Evolutionary conservation across 495 filamentous ascomycete genomes (phyloP).

Genomic region (Xanthoparmelia taractica): DNA sequence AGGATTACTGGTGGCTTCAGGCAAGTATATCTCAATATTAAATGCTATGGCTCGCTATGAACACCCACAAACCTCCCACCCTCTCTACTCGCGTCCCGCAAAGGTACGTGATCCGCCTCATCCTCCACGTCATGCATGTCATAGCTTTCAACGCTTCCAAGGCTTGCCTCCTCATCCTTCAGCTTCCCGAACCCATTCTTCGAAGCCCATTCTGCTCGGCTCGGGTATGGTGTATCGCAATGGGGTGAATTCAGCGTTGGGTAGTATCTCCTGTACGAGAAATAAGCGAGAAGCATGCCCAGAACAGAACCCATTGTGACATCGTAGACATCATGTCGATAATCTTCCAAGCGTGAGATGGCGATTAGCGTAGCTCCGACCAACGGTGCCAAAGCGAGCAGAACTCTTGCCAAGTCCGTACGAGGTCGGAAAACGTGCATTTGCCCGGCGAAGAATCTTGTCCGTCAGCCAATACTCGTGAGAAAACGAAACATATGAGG

Average conservation of each 20-base stretch:
- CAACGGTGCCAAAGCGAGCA: constrained; percentile 59
- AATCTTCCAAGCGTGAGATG: constrained; percentile 86
- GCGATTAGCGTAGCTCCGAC: constrained; percentile 80
- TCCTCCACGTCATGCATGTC: constrained; percentile 19
- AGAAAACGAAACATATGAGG: background rate
- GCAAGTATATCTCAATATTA: background rate
- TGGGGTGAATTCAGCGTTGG: constrained; percentile 41
- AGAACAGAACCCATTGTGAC: constrained; percentile 70
- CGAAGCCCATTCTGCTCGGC: constrained; percentile 30
- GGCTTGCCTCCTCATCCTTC: constrained; percentile 42
- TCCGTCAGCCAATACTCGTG: background rate
- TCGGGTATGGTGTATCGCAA: constrained; percentile 52
- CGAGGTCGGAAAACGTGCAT: constrained; percentile 69
- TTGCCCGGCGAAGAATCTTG: constrained; percentile 66
- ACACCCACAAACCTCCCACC: constrained; percentile 7
- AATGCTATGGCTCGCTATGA: constrained; percentile 8
- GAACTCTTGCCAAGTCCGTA: constrained; percentile 53
- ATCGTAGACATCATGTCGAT: constrained; percentile 91
- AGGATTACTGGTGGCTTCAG: background rate
- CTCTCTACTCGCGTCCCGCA: constrained; percentile 23
- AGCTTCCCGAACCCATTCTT: constrained; percentile 38
- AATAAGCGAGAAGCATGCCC: constrained; percentile 66
- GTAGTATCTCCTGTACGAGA: constrained; percentile 71
- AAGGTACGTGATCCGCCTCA: constrained; percentile 24
- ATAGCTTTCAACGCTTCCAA: constrained; percentile 13